Conservation (phyloP, 1,284 basidiomycete species). For the Microbotryum intermedium region DNA sequence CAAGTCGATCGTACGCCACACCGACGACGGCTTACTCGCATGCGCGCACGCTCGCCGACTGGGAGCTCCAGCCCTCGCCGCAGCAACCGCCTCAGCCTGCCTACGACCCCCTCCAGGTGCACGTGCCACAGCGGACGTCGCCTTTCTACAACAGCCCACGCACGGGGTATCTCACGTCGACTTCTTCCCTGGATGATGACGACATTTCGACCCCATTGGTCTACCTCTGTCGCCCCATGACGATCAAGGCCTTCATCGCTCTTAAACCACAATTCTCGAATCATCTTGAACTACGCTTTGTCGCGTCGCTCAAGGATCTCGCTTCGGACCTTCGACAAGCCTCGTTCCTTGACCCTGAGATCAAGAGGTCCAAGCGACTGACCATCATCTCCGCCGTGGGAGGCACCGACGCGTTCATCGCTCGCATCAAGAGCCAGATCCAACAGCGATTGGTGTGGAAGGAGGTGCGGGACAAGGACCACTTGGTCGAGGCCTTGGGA, state of each 20-base stretch:
- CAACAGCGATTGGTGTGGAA: conserved; percentile 8
- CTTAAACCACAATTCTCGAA: not conserved
- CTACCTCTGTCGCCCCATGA: conserved; percentile 13
- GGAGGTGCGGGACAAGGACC: conserved; percentile 15
- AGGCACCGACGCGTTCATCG: conserved; percentile 13
- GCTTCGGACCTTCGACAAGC: conserved; percentile 1
- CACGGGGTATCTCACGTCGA: too few species aligned
- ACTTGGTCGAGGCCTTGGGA: not conserved
- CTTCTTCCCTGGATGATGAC: not conserved
- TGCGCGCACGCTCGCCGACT: too few species aligned
- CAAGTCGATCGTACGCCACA: too few species aligned
- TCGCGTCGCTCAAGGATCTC: conserved; percentile 12
- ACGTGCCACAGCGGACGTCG: too few species aligned
- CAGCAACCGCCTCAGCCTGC: too few species aligned
- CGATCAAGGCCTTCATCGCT: conserved; percentile 7
- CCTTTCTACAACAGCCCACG: too few species aligned
- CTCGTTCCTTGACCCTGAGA: not conserved
- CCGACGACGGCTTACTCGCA: too few species aligned
- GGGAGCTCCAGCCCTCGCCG: too few species aligned
- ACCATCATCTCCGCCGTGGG: conserved; percentile 16
- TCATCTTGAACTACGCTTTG: conserved; percentile 12
- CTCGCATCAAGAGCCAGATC: not conserved
- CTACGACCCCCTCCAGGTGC: too few species aligned
- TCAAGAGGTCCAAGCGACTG: not conserved
- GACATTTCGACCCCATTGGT: conserved; percentile 16